Conservation (phyloP, 305 asterid genomes). For the Striga hermonthica region DNA sequence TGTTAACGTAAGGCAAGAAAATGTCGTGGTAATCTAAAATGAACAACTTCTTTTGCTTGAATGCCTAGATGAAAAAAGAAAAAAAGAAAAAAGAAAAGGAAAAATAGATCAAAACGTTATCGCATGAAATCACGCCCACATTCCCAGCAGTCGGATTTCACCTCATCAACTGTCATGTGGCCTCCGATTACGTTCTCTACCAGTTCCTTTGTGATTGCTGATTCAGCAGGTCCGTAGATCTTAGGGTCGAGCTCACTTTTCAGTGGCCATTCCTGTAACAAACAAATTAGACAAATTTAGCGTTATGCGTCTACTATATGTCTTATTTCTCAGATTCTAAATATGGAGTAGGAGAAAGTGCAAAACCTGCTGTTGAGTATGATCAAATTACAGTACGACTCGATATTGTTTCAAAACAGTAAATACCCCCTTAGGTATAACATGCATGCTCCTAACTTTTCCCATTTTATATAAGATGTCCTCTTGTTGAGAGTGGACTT, state of each 20-base stretch:
- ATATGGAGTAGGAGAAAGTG: too few species aligned
- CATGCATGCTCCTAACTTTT: too few species aligned
- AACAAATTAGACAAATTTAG: conserved; percentile 2
- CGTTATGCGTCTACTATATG: not conserved
- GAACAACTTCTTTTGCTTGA: conserved; percentile 63
- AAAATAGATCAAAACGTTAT: not conserved
- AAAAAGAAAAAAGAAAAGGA: not conserved
- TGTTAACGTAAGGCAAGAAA: conserved; percentile 59
- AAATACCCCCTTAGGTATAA: too few species aligned
- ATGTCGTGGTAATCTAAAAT: conserved; percentile 75
- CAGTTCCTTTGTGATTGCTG: conserved; percentile 53
- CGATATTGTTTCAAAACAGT: too few species aligned
- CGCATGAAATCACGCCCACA: not conserved
- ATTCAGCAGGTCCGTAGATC: conserved; percentile 73
- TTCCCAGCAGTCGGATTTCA: conserved; percentile 10
- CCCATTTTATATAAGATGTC: too few species aligned
- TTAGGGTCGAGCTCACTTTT: conserved; percentile 66
- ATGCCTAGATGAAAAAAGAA: conserved; percentile 44
- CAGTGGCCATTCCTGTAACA: conserved; percentile 71
- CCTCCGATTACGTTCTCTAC: conserved; percentile 54
- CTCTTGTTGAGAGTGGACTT: too few species aligned
- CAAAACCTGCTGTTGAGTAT: too few species aligned
- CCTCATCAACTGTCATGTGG: conserved; percentile 59
- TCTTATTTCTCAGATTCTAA: not conserved
- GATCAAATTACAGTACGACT: too few species aligned